phyloP scores from a whole-genome alignment of 2,329 filamentous ascomycete species.

The Nemania sp. region DNA sequence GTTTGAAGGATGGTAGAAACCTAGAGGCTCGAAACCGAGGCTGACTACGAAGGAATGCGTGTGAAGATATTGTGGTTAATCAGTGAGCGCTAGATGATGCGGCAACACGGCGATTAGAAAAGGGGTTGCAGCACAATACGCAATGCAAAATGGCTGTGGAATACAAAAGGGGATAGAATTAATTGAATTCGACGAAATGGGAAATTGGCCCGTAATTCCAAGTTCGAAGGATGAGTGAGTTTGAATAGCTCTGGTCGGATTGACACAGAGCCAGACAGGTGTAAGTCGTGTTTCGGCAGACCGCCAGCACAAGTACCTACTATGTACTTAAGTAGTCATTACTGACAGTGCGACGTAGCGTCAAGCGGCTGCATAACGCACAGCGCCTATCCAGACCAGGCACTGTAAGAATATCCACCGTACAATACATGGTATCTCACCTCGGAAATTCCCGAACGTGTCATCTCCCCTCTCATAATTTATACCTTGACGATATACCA shows the following conservation, averaged over 20 bases:
- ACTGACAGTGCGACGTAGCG: too few species aligned
- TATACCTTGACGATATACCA: too few species aligned
- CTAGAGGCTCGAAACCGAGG: neutral
- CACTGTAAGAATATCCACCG: too few species aligned
- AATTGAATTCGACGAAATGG: neutral
- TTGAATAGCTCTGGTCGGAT: neutral
- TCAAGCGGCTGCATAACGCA: too few species aligned
- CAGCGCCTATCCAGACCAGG: too few species aligned
- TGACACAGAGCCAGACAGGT: neutral
- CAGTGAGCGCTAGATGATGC: neutral
- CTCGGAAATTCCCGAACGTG: too few species aligned
- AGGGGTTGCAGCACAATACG: neutral
- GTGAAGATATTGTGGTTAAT: neutral
- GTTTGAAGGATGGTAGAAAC: neutral
- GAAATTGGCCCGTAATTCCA: too few species aligned
- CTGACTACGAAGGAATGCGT: neutral
- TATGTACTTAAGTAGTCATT: too few species aligned
- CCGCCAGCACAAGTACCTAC: neutral
- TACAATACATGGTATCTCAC: too few species aligned
- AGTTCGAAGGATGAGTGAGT: neutral
- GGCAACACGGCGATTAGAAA: neutral
- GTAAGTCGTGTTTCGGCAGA: neutral
- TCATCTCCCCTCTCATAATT: slow-evolving; percentile 6
- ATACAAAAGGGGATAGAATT: neutral
- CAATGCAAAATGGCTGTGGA: neutral